Base-by-base conservation (phyloP, 2,329 filamentous ascomycete species). In the Beauveria medogensis region DNA sequence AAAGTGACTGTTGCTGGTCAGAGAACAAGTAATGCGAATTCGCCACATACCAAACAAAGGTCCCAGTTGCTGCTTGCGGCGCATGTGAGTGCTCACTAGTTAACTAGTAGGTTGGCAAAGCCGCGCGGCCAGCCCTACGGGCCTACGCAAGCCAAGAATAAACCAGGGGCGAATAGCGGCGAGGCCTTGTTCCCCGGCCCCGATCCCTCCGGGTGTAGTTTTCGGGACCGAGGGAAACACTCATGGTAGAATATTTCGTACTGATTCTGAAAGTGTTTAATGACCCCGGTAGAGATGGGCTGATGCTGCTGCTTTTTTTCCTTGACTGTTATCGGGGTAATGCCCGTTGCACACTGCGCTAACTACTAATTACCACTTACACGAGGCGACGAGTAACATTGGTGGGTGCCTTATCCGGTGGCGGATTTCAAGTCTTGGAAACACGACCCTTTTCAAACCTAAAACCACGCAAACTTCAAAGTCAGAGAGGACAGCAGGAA, bases 121-220 rank as follows among this genome's bases (percentile, higher is more conserved):
- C 56, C 56, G 56, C 56, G 56, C 56, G 56, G 56, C 56, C 56
- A 59, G 56, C 56, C 56, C 48, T 59, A 59, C n/a, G 5, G 47
- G 46, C 56, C 47, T 59, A 59, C 56, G 56, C 56, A 59, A 59
- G 56, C 56, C 8, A 22, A 46, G 14, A 34, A 34, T 12, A 34
- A 52, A 12, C 9, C n/a, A 12, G 43, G 40, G 46, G 37, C 34
- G 4, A 56, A 37, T 18, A 18, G 55, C 44, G 30, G 55, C 44
- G 14, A 40, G 3, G 18, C 7, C 22, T 10, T 40, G 20, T 20
- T n/a, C 26, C 22, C 44, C 46, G 34, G 22, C 34, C 30, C 55
- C 55, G 55, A 51, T 59, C 16, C 37, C 10, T 3, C 14, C 24
- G 16, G 55, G 37, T 12, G 47, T 43, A 18, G 7, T 51, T 40